phyloP scores from a whole-genome alignment of 495 filamentous ascomycete species.

The Penicillium atrosanguineum region DNA sequence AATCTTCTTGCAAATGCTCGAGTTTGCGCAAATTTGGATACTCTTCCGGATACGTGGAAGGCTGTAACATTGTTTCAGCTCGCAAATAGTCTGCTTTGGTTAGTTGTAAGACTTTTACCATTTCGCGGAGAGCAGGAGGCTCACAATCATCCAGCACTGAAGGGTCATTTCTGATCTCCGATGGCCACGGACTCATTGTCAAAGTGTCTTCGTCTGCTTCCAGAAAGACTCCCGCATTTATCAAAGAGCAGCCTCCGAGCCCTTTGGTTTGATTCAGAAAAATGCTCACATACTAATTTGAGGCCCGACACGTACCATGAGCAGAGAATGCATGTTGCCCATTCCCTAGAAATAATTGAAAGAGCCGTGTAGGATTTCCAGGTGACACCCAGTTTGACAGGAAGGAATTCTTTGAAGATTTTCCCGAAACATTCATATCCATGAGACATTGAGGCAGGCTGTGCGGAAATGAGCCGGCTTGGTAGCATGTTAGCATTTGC shows the following conservation, averaged over 20 bases:
- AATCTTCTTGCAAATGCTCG: conserved; percentile 55
- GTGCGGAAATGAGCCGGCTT: conserved; percentile 59
- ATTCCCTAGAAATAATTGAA: conserved; percentile 60
- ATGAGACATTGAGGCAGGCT: conserved; percentile 40
- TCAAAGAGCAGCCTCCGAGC: conserved; percentile 57
- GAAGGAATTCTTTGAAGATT: conserved; percentile 11
- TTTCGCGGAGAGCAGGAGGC: conserved; percentile 6
- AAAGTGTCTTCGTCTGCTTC: conserved; percentile 56
- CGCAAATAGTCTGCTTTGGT: conserved; percentile 50
- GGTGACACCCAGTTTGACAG: conserved; percentile 9
- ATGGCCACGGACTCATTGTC: conserved; percentile 55
- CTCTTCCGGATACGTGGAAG: conserved; percentile 54
- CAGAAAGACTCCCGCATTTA: conserved; percentile 65
- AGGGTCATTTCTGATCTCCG: conserved; percentile 50
- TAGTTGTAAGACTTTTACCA: neutral
- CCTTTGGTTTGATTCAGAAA: conserved; percentile 27
- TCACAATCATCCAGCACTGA: conserved; percentile 49
- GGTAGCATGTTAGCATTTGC: neutral
- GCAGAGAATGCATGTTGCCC: conserved; percentile 65
- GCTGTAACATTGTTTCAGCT: conserved; percentile 57
- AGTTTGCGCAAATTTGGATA: conserved; percentile 55
- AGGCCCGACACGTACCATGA: conserved; percentile 48
- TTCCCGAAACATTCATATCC: conserved; percentile 57
- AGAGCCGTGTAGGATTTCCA: conserved; percentile 59
- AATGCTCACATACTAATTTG: neutral